phyloP scores from a whole-genome alignment of 352 stramenopile genomes.

The Peronosclerospora sorghi region DNA sequence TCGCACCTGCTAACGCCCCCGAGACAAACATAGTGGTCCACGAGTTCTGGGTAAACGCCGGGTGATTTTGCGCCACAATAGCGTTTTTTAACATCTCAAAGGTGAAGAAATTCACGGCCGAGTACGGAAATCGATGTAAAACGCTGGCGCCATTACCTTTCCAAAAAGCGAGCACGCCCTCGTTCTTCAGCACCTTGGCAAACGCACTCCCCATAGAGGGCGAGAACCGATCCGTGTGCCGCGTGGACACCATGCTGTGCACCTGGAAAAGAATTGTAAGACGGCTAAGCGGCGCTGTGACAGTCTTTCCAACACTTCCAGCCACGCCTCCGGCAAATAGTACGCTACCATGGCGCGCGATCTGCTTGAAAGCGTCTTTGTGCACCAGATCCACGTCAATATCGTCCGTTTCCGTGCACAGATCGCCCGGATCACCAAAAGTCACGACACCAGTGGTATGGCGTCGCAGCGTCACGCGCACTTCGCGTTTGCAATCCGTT shows the following conservation, averaged over 20 bases:
- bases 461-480: constrained; percentile 48
- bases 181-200: constrained; percentile 89
- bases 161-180: constrained; percentile 88
- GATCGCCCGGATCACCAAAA: constrained; percentile 64
- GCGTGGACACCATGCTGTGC: constrained; percentile 89
- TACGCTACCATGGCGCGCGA: constrained; percentile 67
- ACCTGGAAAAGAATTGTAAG: constrained; percentile 96
- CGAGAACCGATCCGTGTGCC: constrained; percentile 76
- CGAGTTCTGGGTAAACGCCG: constrained; percentile 55
- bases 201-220: constrained; percentile 60
- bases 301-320: constrained; percentile 92
- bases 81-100: constrained; percentile 88
- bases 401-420: constrained; percentile 71
- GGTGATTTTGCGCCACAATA: constrained; percentile 54
- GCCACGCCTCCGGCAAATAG: constrained; percentile 86
- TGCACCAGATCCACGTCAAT: constrained; percentile 70
- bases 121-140: constrained; percentile 94
- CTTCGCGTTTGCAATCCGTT: constrained; percentile 13
- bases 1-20: constrained; percentile 54
- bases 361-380: constrained; percentile 52
- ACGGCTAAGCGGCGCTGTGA: constrained; percentile 90
- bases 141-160: constrained; percentile 94
- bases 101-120: constrained; percentile 94
- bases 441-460: constrained; percentile 76
- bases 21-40: constrained; percentile 72